Evolutionary conservation across 768 basidiomycete species (phyloP).

Genomic region (Strobilomyces dryophilus): DNA sequence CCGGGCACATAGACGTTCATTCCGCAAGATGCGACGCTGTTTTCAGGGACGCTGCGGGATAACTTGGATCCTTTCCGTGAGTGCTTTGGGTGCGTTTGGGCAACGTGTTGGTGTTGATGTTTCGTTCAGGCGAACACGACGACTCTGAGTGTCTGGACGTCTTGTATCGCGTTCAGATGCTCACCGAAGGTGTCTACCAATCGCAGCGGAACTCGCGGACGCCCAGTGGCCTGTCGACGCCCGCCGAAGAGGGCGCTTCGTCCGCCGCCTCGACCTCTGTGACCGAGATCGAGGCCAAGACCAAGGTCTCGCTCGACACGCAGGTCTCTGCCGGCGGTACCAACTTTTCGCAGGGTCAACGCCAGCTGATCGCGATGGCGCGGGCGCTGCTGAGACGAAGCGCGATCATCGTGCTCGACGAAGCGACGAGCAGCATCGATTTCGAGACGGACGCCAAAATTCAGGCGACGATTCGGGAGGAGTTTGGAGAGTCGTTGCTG

Average conservation of each 20-base stretch:
- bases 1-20: slow-evolving; percentile 61
- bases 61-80: slow-evolving; percentile 71
- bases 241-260: slow-evolving; percentile 38
- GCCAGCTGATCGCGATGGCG: slow-evolving; percentile 86
- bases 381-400: slow-evolving; percentile 70
- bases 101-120: not conserved
- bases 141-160: slow-evolving; percentile 81
- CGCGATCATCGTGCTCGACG: slow-evolving; percentile 73
- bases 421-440: slow-evolving; percentile 84
- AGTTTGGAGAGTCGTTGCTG: slow-evolving; percentile 72
- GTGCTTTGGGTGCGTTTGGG: not conserved
- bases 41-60: slow-evolving; percentile 74
- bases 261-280: slow-evolving; percentile 37
- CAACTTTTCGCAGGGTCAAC: slow-evolving; percentile 91
- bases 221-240: slow-evolving; percentile 43
- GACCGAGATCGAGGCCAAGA: slow-evolving; percentile 56
- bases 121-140: slow-evolving; percentile 57
- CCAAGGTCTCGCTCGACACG: slow-evolving; percentile 62
- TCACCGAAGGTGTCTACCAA: slow-evolving; percentile 44
- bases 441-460: slow-evolving; percentile 89
- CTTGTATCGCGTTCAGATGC: slow-evolving; percentile 76
- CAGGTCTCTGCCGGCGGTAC: slow-evolving; percentile 81
- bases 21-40: slow-evolving; percentile 71
- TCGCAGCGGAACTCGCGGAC: slow-evolving; percentile 51
- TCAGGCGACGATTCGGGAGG: slow-evolving; percentile 80